A percentile compares a stretch with the other conserved stretches of the same genome.
Evolutionary conservation across 2,329 filamentous ascomycete species (phyloP).

Genomic region (Diaporthe sp.): DNA sequence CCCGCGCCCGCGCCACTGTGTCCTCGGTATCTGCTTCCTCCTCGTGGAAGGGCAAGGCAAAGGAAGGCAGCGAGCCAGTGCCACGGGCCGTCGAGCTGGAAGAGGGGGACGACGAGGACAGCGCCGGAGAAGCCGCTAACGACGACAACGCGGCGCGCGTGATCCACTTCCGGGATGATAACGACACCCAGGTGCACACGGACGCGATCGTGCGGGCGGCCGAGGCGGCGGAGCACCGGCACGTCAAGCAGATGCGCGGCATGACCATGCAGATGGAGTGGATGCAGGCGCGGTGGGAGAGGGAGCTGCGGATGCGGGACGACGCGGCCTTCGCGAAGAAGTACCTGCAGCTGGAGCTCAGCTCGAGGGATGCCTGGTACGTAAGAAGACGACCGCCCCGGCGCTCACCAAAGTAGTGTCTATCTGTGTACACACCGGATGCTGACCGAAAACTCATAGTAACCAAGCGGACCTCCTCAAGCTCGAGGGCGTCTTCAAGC

Average conservation of each 20-base stretch:
- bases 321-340: slow-evolving; percentile 90
- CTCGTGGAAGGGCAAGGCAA: slow-evolving; percentile 37
- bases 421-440: background rate
- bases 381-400: slow-evolving; percentile 54
- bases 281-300: slow-evolving; percentile 84
- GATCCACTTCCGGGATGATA: slow-evolving; percentile 44
- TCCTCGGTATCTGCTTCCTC: slow-evolving; percentile 28
- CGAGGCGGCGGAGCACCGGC: slow-evolving; percentile 75
- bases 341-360: slow-evolving; percentile 83
- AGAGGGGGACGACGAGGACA: slow-evolving; percentile 39
- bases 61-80: slow-evolving; percentile 12
- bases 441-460: slow-evolving; percentile 61
- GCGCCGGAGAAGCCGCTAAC: slow-evolving; percentile 5
- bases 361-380: slow-evolving; percentile 92
- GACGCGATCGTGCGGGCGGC: slow-evolving; percentile 71
- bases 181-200: slow-evolving; percentile 65
- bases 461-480: slow-evolving; percentile 93
- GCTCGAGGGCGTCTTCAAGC: slow-evolving; percentile 84
- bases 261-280: slow-evolving; percentile 92
- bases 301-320: slow-evolving; percentile 84
- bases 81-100: slow-evolving; percentile 48
- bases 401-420: slow-evolving; percentile 22
- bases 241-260: slow-evolving; percentile 83
- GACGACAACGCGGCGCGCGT: slow-evolving; percentile 42
- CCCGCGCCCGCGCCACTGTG: slow-evolving; percentile 40